Base-by-base conservation (phyloP, 2,329 filamentous ascomycete genomes). In the Neoascochyta sp. region DNA sequence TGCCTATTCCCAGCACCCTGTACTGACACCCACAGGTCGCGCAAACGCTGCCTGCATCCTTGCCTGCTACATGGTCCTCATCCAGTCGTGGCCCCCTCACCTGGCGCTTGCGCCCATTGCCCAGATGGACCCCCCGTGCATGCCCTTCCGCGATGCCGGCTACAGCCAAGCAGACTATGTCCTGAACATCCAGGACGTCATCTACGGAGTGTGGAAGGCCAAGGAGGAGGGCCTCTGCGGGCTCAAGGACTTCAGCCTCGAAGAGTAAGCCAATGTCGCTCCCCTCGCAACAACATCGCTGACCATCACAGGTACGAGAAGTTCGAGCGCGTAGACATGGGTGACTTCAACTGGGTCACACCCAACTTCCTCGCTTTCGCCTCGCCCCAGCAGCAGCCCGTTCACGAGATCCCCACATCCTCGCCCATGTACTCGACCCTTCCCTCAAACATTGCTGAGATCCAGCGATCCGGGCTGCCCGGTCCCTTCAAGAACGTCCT, bases 281-380 rank as follows among this genome's bases (percentile, higher is more conserved):
- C 9, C 6, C 3, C 13, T 7, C 7, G 16, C 9, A 19, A 5
- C 4, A 19, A n/a, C 5, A 21, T 7, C 16, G 29, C 53, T 60
- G 37, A 61, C 38, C 19, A 8, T 2, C n/a, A 10, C 35, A 80
- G 76, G 39, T 98, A 98, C 62, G 92, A 98, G 68, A 83, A 78
- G 60, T 98, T 79, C 53, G 92, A 98, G 69, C 78, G 92, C 36
- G 92, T 98, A 12, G 92, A 98, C 62, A 88, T 95, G 72, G 92
- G 92, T 43, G 92, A 98, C 68, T 98, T 98, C 82, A 98, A 98
- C 76, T 98, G 92, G 92, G 78, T 98, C 36, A 94, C 89, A 5
- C 89, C 90, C 7, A 74, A 89, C 56, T 98, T 98, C 68, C 76
- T 98, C 29, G 92, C 92, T 13, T 96, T 98, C 62, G 92, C 92